Evolutionary conservation across 2,329 filamentous ascomycete genomes (phyloP).

Genomic region (Polychaeton citri): DNA sequence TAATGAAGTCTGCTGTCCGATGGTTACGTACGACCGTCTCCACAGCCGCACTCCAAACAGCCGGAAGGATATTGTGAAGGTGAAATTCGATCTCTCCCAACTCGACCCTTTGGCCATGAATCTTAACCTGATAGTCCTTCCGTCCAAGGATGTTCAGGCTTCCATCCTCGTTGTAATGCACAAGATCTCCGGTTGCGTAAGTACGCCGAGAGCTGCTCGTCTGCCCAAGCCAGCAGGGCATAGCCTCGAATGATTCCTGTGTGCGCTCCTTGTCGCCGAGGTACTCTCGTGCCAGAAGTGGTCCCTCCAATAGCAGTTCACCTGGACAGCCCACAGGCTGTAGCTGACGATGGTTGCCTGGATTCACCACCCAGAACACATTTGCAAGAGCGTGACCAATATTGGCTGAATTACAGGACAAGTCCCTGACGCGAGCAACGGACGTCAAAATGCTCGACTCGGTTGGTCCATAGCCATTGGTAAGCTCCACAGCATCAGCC

Average conservation of each 20-base stretch:
- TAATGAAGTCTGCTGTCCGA: no score
- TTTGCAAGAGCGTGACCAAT: conserved; percentile 20
- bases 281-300: conserved; percentile 30
- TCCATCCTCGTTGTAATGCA: conserved; percentile 39
- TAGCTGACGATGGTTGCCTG: conserved; percentile 11
- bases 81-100: conserved; percentile 38
- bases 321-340: conserved; percentile 33
- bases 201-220: conserved; percentile 22
- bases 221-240: conserved; percentile 8
- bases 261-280: conserved; percentile 19
- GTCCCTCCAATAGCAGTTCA: conserved; percentile 34
- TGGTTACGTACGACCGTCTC: no score
- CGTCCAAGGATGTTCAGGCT: conserved; percentile 46
- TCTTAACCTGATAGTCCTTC: conserved; percentile 53
- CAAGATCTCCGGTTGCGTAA: conserved; percentile 50
- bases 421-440: background rate
- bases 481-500: background rate
- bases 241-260: conserved; percentile 17
- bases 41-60: no score
- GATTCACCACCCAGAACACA: conserved; percentile 18
- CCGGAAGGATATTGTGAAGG: no score
- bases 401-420: background rate
- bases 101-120: conserved; percentile 53
- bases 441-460: background rate
- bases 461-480: background rate